Evolutionary conservation across 2,329 filamentous ascomycete species (phyloP), one percentile per base, ranked within the genome.

Genomic region (Penicillium hordei): DNA sequence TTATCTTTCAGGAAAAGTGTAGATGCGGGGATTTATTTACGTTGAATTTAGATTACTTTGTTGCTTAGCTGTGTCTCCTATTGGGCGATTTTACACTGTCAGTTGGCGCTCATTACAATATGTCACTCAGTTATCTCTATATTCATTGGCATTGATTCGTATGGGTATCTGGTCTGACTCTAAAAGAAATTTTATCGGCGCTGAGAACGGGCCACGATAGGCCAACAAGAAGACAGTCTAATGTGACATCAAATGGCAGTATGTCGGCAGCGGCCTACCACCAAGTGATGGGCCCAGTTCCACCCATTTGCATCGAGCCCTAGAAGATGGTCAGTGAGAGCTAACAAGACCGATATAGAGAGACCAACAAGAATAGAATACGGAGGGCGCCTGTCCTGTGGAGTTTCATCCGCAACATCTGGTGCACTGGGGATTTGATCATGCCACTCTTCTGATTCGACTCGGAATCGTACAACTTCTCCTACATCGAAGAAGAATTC

Each of bases 371-470:
- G 75, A 52, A 80, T 78, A 2, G 76, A 77, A 62, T 79, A 80
- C 7, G 78, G 75, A 5, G 89, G 86, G 60, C 82, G 83, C 65
- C 86, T 85, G 53, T 86, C 82, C 51, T 76, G 76, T 4, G 79
- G 76, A 25, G 81, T 76, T 49, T 84, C 83, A 48, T 89, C 85
- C 39, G 83, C 83, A 15, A 85, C 81, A 62, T 89, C 83, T 36
- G 88, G 85, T 51, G 87, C 86, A 57, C 84, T 83, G 0, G 93
- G 88, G 42, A 89, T 87, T 74, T 96, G 89, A 72, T 97, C 93
- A 60, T 91, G 86, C 92, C 94, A 99, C 64, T 90, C 85, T 76
- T 99, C 94, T 50, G 88, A 85, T 66, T 95, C 86, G 40, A 97
- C 87, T 23, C 91, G 84, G 68, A 97, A 89, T 40, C 93, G 85